These are phyloP conservation scores for Globisporangium takayamanum DNA, from an alignment of 352 stramenopile genomes.

Conservation along the genomic window DNA sequence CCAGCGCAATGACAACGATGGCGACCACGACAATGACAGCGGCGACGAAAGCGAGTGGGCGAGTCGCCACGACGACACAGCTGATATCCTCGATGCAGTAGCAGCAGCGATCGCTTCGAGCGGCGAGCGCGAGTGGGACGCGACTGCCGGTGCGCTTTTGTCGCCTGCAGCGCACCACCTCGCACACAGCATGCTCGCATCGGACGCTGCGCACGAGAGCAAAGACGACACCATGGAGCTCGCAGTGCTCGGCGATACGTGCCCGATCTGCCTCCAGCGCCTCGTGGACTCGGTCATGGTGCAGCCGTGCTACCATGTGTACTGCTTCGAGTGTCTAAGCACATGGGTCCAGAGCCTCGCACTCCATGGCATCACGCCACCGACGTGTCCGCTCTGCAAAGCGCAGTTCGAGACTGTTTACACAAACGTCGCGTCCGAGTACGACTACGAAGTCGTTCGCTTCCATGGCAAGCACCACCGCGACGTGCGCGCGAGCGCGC, in stretches of 20 bases:
- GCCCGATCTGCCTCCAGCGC: conserved; percentile 60
- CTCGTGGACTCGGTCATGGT: conserved; percentile 58
- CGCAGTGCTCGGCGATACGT: conserved; percentile 61
- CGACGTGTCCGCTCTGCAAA: conserved; percentile 72
- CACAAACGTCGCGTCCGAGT: conserved; percentile 58
- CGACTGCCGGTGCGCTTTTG: conserved; percentile 10
- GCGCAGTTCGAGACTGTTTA: conserved; percentile 45
- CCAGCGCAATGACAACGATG: background rate
- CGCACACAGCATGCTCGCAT: conserved; percentile 4
- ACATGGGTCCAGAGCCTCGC: conserved; percentile 53
- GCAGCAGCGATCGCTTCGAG: conserved; percentile 1
- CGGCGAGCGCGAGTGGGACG: conserved; percentile 16
- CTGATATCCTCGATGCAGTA: conserved; percentile 1
- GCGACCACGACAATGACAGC: conserved; percentile 8
- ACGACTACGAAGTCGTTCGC: conserved; percentile 45
- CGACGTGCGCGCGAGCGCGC: conserved; percentile 7
- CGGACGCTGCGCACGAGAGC: conserved; percentile 12
- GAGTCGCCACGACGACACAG: conserved; percentile 18
- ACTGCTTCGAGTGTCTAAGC: conserved; percentile 61
- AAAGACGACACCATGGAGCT: conserved; percentile 24
- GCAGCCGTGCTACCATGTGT: conserved; percentile 58
- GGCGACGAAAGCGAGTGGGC: conserved; percentile 50
- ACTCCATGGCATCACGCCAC: conserved; percentile 38
- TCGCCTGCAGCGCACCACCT: conserved; percentile 15
- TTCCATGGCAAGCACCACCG: conserved; percentile 27